phyloP scores from a whole-genome alignment of 2,329 filamentous ascomycete genomes.

The Pseudocercospora pini-densiflorae region DNA sequence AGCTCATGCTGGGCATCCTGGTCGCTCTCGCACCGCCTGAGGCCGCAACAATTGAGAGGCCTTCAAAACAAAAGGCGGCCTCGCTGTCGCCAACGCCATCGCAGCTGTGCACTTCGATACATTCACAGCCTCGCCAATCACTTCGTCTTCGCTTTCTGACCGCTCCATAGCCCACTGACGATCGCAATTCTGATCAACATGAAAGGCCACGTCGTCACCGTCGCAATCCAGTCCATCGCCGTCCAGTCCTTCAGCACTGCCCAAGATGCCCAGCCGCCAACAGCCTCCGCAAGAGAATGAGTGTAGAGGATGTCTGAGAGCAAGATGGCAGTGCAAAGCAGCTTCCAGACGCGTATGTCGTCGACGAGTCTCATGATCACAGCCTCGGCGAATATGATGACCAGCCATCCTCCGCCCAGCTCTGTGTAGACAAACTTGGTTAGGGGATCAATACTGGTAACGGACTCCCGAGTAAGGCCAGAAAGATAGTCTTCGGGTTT shows the following conservation, averaged over 20 bases:
- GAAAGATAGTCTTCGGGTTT: constrained; percentile 30
- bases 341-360: constrained; percentile 36
- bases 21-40: neutral
- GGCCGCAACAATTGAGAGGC: neutral
- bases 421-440: constrained; percentile 37
- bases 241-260: constrained; percentile 32
- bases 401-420: constrained; percentile 37
- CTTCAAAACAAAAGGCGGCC: neutral
- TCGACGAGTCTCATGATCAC: constrained; percentile 37
- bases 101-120: neutral
- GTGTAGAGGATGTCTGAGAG: constrained; percentile 33
- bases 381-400: constrained; percentile 36
- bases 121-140: constrained; percentile 4
- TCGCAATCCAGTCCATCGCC: constrained; percentile 34
- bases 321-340: constrained; percentile 36
- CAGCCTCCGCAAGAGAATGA: constrained; percentile 34
- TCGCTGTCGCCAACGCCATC: neutral
- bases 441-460: constrained; percentile 29
- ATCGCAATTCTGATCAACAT: constrained; percentile 35
- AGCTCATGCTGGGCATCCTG: neutral
- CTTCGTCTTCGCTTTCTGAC: constrained; percentile 7
- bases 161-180: constrained; percentile 15
- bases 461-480: constrained; percentile 29
- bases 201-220: constrained; percentile 37
- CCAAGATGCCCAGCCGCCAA: constrained; percentile 37